A percentile compares a stretch with the other conserved stretches of the same genome.
Evolutionary conservation across 768 basidiomycete species (phyloP).

Genomic region (Mycena venus): DNA sequence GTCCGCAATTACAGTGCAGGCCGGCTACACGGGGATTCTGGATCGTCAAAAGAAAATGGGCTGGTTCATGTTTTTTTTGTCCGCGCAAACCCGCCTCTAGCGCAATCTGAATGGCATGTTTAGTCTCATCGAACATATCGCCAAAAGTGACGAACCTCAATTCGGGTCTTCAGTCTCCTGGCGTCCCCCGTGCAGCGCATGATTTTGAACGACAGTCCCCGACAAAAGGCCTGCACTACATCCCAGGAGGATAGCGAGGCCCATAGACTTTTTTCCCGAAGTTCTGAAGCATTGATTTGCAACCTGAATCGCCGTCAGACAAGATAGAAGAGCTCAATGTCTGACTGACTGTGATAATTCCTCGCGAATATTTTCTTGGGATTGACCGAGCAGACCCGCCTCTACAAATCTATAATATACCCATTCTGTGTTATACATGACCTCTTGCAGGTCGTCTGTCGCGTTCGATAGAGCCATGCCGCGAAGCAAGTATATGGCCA

Average conservation of each 20-base stretch:
- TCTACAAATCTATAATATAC: neutral
- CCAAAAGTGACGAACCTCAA: neutral
- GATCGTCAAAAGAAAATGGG: neutral
- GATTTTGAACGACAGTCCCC: slow-evolving; percentile 11
- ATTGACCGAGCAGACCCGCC: neutral
- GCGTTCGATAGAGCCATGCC: neutral
- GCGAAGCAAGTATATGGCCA: neutral
- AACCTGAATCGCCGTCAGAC: neutral
- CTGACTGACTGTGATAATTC: neutral
- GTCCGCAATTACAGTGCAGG: neutral
- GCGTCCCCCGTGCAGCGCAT: slow-evolving; percentile 7
- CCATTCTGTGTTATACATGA: neutral
- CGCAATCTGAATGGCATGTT: neutral
- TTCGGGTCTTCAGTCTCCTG: neutral
- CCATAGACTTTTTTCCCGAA: slow-evolving; percentile 16
- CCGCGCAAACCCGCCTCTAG: neutral
- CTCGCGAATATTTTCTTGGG: neutral
- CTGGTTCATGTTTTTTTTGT: neutral
- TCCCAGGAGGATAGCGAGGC: slow-evolving; percentile 1
- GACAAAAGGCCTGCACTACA: neutral
- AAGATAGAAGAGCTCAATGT: neutral
- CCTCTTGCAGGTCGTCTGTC: neutral
- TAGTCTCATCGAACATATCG: neutral
- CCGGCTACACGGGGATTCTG: neutral
- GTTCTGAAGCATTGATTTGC: slow-evolving; percentile 10